Evolutionary conservation across 495 filamentous ascomycete genomes (phyloP), one percentile per base, ranked within the genome.

Genomic region (Penicillium paxilli): DNA sequence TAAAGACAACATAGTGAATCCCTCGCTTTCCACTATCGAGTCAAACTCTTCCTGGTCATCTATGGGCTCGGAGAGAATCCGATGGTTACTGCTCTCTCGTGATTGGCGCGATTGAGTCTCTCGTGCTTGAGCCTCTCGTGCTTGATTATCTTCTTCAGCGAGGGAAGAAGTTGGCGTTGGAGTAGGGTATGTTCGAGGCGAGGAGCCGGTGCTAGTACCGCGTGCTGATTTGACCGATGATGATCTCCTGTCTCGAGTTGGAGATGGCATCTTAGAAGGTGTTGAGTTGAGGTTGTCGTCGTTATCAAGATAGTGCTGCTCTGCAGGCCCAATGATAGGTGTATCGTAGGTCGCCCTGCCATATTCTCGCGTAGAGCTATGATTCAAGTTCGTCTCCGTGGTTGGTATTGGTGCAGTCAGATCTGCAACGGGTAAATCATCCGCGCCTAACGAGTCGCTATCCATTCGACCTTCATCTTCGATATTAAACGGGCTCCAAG

Each of bases 1-100:
- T 44, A 83, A 61, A 3, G 79, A 82, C 3, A 84, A 74, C 81
- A 84, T 84, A 28, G 77, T 84, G 49, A 84, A 83, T 1, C 78
- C 81, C 60, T 84, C 81, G 47, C 80, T 82, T 57, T 84, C 80
- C 58, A 84, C 77, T 28, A 83, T 80, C 1, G 81, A 77, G 63
- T 82, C 78, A 49, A 75, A 81, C 26, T 82, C 79, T 45, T 67
- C 55, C 37, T 78, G 72, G 11, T 77, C 69, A 26, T 72, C 69
- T 12, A 68, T 78, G 8, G 75, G 37, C 20, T 54, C 51, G 3
- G 32, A 6, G 10, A 47, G 50, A 32, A 47, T 50, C 14, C 49
- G 44, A 9, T 56, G 62, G 33, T 30, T 20, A 30, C 42, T 22
- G 20, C 11, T 25, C n/a, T 25, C 30, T 16, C 21, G n/a, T 3